A percentile compares a stretch with the other conserved stretches of the same genome.
These are phyloP conservation scores for Dunaliella sp. DNA, from an alignment of 139 green algal genomes.

Conservation along the genomic window DNA sequence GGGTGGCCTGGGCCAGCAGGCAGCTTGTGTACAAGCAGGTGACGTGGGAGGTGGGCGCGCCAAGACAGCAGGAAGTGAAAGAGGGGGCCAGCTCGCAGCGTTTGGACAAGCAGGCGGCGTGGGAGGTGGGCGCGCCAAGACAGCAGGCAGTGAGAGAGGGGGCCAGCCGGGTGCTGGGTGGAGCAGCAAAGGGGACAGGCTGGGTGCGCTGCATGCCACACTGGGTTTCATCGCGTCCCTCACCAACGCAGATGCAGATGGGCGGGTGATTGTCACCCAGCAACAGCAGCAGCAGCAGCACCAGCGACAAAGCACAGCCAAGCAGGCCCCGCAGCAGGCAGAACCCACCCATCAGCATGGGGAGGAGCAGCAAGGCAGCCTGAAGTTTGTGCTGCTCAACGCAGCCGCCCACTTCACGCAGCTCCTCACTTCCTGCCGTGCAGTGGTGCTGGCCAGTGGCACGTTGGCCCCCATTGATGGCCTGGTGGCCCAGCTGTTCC, in stretches of 20 bases:
- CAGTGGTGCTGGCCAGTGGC: conserved; percentile 87
- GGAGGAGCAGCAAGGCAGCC: background rate
- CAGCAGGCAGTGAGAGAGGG: background rate
- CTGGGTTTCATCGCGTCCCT: conserved; percentile 74
- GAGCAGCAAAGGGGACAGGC: conserved; percentile 11
- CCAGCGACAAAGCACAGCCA: background rate
- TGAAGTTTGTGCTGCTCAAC: conserved; percentile 91
- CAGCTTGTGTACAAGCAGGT: no score
- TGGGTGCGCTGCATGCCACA: conserved; percentile 60
- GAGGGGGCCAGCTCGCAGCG: background rate
- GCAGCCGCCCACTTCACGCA: conserved; percentile 73
- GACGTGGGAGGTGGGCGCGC: background rate
- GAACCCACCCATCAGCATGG: background rate
- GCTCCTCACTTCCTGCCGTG: conserved; percentile 44
- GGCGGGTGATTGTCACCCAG: conserved; percentile 71
- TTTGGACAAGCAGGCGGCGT: background rate
- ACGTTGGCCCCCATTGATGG: conserved; percentile 80
- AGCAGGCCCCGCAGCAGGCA: background rate
- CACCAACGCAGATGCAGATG: conserved; percentile 78
- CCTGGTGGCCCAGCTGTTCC: conserved; percentile 50
- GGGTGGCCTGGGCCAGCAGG: no score
- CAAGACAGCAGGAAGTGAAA: background rate
- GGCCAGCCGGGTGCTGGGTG: background rate
- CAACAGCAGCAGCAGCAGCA: conserved; percentile 4
- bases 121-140: background rate